Evolutionary conservation across 768 basidiomycete genomes (phyloP).

Genomic region (Dentipellis sp.): DNA sequence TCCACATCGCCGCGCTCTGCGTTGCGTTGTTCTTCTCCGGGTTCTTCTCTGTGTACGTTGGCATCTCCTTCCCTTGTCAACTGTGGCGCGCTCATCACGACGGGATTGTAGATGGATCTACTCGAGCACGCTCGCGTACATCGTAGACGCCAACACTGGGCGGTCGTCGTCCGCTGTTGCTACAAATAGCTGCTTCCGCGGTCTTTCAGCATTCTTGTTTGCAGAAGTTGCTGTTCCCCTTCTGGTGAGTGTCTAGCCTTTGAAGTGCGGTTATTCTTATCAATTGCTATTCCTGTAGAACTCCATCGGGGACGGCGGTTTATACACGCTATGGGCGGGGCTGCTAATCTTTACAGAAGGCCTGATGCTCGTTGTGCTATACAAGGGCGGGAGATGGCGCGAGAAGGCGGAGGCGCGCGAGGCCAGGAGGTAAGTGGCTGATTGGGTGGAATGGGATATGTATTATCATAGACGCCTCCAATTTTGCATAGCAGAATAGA

Average conservation of each 20-base stretch:
- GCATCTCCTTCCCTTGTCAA: neutral
- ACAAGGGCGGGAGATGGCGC: slow-evolving; percentile 55
- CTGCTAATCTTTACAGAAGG: slow-evolving; percentile 43
- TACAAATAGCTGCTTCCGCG: slow-evolving; percentile 69
- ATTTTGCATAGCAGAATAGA: no score
- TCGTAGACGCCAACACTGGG: slow-evolving; percentile 82
- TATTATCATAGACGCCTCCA: no score
- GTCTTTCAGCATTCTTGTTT: slow-evolving; percentile 55
- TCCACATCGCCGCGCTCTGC: slow-evolving; percentile 60
- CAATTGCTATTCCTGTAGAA: slow-evolving; percentile 29
- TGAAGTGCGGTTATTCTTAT: neutral
- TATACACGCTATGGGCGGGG: slow-evolving; percentile 61
- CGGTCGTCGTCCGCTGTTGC: slow-evolving; percentile 71
- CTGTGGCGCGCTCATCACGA: slow-evolving; percentile 1
- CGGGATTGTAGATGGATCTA: slow-evolving; percentile 40
- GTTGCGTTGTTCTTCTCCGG: slow-evolving; percentile 66
- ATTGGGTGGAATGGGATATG: no score
- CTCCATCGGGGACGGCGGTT: slow-evolving; percentile 68
- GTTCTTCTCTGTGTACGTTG: slow-evolving; percentile 60
- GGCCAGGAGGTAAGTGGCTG: no score
- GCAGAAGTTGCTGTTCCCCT: slow-evolving; percentile 70
- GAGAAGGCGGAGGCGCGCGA: slow-evolving; percentile 38
- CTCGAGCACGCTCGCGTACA: slow-evolving; percentile 66
- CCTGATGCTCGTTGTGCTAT: slow-evolving; percentile 49
- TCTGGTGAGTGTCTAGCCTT: slow-evolving; percentile 32